Evolutionary conservation across 768 basidiomycete species (phyloP).

Genomic region (Mycena galericulata): DNA sequence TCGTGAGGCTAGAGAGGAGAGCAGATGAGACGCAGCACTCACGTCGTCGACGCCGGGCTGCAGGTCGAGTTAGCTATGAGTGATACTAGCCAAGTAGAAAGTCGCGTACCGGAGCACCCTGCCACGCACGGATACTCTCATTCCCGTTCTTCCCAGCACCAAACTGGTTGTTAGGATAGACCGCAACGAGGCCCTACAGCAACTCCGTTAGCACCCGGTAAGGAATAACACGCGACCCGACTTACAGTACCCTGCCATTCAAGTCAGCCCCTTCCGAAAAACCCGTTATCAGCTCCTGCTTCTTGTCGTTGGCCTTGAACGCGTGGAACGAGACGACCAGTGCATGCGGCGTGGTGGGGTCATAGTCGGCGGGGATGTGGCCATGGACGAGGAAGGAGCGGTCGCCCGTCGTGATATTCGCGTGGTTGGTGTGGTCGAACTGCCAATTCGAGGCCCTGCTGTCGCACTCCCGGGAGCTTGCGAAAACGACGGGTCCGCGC

Average conservation of each 20-base stretch:
- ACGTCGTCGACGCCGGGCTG: slow-evolving; percentile 31
- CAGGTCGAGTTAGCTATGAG: neutral
- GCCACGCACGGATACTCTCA: slow-evolving; percentile 31
- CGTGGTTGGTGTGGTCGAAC: slow-evolving; percentile 19
- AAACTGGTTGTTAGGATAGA: slow-evolving; percentile 31
- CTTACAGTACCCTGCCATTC: slow-evolving; percentile 28
- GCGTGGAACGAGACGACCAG: slow-evolving; percentile 30
- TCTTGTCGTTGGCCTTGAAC: slow-evolving; percentile 26
- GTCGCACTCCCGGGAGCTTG: neutral
- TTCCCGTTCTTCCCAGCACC: slow-evolving; percentile 34
- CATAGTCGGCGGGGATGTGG: slow-evolving; percentile 26
- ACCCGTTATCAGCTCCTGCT: slow-evolving; percentile 32
- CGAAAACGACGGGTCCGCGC: too few relatives aligned
- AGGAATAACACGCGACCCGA: neutral
- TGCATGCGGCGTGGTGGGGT: slow-evolving; percentile 18
- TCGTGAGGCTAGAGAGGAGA: neutral
- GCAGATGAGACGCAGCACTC: neutral
- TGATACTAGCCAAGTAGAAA: neutral
- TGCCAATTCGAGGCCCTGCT: neutral
- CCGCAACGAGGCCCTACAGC: slow-evolving; percentile 29
- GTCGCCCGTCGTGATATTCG: slow-evolving; percentile 28
- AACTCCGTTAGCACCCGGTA: neutral
- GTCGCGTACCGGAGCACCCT: slow-evolving; percentile 28
- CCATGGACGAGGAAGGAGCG: slow-evolving; percentile 35
- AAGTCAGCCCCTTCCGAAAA: slow-evolving; percentile 27